Evolutionary conservation across 2,329 filamentous ascomycete species (phyloP), one percentile per base, ranked within the genome.

Genomic region (Penicillium capsulatum): DNA sequence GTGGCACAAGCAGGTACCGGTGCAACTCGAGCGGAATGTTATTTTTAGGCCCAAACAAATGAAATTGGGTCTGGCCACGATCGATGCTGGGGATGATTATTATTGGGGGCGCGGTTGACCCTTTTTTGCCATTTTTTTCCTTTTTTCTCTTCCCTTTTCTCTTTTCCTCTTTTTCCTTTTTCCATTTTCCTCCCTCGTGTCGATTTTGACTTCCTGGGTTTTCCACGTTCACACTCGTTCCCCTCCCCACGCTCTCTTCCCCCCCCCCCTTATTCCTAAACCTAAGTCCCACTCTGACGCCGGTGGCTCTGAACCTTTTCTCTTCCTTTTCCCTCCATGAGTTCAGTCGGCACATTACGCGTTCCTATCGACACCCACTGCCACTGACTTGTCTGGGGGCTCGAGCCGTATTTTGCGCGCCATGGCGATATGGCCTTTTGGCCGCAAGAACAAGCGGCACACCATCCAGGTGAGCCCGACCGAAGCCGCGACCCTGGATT

Each of bases 341-440:
- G 47, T 59, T 36, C 46, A 49, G 48, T 50, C 50, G 48, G 36
- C 38, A 36, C 40, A 10, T 46, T 41, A 45, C 43, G 41, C 46
- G 34, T 39, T 36, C 22, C 38, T 39, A 41, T 34, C 39, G 34
- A 50, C 37, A 41, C 37, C n/a, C 26, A 24, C 22, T 20, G 29
- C 36, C 50, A 44, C 41, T 55, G 51, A 55, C 44, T 48, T 38
- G 44, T 42, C 41, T 29, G 35, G 49, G 38, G 48, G 44, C 41
- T 35, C 31, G 37, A 42, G 38, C 38, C 31, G 38, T 19, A 36
- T 34, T 27, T 40, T 38, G 48, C 20, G 34, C 59, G 60, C 53
- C 56, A 91, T 91, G 86, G 80, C 83, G 62, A 71, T 90, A 66
- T 94, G 87, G 88, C 86, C 83, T 46, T 94, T 94, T 67, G 76